These are phyloP conservation scores for Mucor velutinosus DNA, from an alignment of 371 early-diverging fungal species.

Conservation along the genomic window DNA sequence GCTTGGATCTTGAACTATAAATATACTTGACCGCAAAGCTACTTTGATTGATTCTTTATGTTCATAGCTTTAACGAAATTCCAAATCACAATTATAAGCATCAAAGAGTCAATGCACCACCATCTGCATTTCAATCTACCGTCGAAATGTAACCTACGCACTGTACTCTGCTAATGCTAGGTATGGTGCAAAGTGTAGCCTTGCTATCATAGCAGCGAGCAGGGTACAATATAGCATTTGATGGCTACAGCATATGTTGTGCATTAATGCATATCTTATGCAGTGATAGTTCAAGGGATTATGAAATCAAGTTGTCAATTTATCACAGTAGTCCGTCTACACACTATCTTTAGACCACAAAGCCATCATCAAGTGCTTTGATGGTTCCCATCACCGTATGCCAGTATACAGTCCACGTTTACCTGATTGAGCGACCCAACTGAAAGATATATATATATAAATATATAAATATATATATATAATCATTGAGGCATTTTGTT, in stretches of 20 bases:
- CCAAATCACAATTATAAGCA: background rate
- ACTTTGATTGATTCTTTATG: background rate
- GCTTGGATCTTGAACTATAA: background rate
- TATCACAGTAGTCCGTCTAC: background rate
- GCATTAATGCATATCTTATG: background rate
- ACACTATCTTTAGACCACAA: background rate
- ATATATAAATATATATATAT: background rate
- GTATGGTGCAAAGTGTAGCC: background rate
- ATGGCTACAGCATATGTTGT: background rate
- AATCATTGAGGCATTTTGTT: background rate
- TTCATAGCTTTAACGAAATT: background rate
- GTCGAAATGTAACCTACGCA: background rate
- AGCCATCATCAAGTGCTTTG: background rate
- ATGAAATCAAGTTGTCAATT: background rate
- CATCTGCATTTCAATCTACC: background rate
- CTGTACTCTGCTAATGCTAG: background rate
- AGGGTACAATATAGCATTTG: background rate
- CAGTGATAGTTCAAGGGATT: background rate
- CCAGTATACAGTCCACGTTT: background rate
- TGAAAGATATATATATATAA: background rate
- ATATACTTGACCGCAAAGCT: background rate
- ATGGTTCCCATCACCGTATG: background rate
- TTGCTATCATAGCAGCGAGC: background rate
- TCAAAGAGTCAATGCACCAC: background rate
- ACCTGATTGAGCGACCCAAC: background rate